These are phyloP conservation scores for Macadamia integrifolia DNA, from an alignment of 164 flowering plant species.

Conservation along the genomic window DNA sequence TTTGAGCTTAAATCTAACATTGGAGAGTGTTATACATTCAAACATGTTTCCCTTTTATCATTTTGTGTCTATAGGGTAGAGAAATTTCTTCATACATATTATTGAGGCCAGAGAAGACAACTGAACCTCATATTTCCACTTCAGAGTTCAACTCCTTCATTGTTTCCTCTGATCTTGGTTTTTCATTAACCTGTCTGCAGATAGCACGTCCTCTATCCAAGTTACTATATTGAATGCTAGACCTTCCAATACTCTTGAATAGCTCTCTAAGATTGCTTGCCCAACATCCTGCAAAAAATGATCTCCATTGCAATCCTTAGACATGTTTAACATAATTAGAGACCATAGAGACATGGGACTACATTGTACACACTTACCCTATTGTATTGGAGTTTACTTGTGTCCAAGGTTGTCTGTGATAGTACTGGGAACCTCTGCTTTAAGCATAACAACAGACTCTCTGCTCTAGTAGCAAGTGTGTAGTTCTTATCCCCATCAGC, in stretches of 20 bases:
- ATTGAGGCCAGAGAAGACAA: background rate
- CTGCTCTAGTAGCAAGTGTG: constrained; percentile 72
- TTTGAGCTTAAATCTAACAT: background rate
- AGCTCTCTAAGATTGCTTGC: constrained; percentile 86
- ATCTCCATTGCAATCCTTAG: constrained; percentile 1
- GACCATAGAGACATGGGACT: background rate
- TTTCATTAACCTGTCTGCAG: constrained; percentile 45
- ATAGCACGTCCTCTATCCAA: constrained; percentile 85
- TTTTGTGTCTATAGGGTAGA: no score
- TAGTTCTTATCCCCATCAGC: constrained; percentile 75
- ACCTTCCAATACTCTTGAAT: constrained; percentile 94
- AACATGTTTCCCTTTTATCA: background rate
- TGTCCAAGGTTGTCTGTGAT: constrained; percentile 86
- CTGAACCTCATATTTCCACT: background rate
- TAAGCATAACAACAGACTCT: constrained; percentile 58
- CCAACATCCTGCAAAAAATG: constrained; percentile 82
- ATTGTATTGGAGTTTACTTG: constrained; percentile 84
- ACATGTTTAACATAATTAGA: background rate
- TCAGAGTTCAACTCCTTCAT: constrained; percentile 2
- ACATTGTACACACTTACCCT: constrained; percentile 33
- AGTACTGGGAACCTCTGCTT: constrained; percentile 86
- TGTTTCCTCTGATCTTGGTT: constrained; percentile 21
- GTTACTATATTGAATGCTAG: constrained; percentile 87
- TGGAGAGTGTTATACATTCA: no score
- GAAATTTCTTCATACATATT: no score